Base-by-base conservation (phyloP, 1,139 yeast genomes). In the Hyphopichia wangnamkhiaoensis region DNA sequence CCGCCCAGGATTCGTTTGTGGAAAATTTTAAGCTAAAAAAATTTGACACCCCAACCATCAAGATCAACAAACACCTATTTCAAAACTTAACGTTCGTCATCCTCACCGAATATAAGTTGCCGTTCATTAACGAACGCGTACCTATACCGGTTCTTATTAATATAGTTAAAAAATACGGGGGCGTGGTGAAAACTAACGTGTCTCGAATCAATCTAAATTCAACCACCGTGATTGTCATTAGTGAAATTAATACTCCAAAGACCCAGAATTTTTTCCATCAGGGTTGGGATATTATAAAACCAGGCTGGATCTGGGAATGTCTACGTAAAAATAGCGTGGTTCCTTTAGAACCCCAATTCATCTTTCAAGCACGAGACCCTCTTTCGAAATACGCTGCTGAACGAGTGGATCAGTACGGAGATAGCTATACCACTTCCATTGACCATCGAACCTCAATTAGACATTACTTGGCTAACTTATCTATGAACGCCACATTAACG, bases 261-360 rank as follows among this genome's bases (percentile, higher is more conserved):
- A 76, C 81, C 6, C 57, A 61, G 8, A 62, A 66, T 0, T 59
- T 80, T 37, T 53, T 68, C 3, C 58, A 67, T 4, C 56, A 68
- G 26, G 83, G 82, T 0, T 74, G 70, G 47, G 88, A 84, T 50
- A 68, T 91, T 1, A 54, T 89, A 6, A 71, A 63, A 39, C 91
- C 95, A 1, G 59, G 61, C 15, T 93, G 96, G 95, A 58, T 89
- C 6, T 65, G 79, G 34, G 90, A 86, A 47, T 80, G 95, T 50
- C 63, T 87, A 3, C 52, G 61, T 12, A 59, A 68, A 16, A 52
- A 61, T 0, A 45, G 53, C 2, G 39, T 82, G 2, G 59, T 88
- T 1, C 75, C 74, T 1, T 49, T 84, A 9, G 95, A 88, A 49
- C 84, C 88, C 0, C 53, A 59, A 8, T 80, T 86, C 52, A 63